These are phyloP conservation scores for Magnusiomyces fungicola DNA, from an alignment of 1,139 yeast species.

Conservation along the genomic window DNA sequence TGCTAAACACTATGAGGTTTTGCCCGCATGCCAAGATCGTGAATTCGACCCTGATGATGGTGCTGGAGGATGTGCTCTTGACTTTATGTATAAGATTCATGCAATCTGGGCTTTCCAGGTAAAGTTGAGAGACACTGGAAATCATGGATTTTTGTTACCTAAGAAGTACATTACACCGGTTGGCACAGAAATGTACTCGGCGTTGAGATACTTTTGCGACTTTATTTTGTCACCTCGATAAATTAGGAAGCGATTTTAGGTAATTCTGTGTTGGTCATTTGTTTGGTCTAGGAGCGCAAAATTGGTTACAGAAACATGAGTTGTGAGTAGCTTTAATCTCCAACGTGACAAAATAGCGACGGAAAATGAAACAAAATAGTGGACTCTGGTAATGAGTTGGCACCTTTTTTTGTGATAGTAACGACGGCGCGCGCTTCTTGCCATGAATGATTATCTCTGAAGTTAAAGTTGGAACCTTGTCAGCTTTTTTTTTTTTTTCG, in stretches of 20 bases:
- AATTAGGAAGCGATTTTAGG: constrained; percentile 67
- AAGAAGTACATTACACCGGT: constrained; percentile 63
- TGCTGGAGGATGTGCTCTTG: constrained; percentile 78
- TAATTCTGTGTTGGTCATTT: too few species aligned
- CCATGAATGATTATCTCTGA: too few species aligned
- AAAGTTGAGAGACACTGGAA: constrained; percentile 75
- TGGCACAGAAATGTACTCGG: constrained; percentile 65
- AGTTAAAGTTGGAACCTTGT: too few species aligned
- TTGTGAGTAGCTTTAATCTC: neutral
- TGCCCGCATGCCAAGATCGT: constrained; percentile 74
- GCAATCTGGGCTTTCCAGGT: constrained; percentile 83
- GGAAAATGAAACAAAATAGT: neutral
- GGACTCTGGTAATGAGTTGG: neutral
- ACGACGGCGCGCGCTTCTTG: neutral
- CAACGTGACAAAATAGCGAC: neutral
- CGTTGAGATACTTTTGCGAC: constrained; percentile 60
- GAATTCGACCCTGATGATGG: constrained; percentile 56
- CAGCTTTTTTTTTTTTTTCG: too few species aligned
- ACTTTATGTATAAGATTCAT: constrained; percentile 73
- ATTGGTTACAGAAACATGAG: neutral
- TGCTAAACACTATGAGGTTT: constrained; percentile 59
- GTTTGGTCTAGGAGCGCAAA: neutral
- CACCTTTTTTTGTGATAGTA: neutral
- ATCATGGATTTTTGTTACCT: constrained; percentile 77
- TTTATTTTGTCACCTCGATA: constrained; percentile 57